Base-by-base conservation (phyloP, 345 rosid genomes). In the Populus alba region DNA sequence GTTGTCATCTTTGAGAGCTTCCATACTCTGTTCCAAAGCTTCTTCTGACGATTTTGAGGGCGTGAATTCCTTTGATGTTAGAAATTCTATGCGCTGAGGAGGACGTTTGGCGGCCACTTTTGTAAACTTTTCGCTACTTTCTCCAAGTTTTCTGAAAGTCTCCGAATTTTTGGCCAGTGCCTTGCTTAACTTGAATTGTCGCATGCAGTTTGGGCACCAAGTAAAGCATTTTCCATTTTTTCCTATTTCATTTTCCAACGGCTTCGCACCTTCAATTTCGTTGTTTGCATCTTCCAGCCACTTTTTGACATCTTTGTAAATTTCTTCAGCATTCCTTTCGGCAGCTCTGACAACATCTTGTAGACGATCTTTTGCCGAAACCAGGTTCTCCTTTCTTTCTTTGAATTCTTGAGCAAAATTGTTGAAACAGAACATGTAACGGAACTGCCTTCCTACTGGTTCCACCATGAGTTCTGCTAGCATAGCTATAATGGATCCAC, bases 381-480 rank as follows among this genome's bases (percentile, higher is more conserved):
- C 0, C 3, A 59, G 65, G 12, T 47, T 71, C 27, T 39, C 17
- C 18, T 23, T 4, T n/a, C 41, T 0, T 38, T 38, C 39, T 5
- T 38, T 38, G 39, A 38, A 38, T 38, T 38, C 39, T 38, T 38
- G 0, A 38, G 0, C 7, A 38, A 38, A 38, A 38, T 38, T 38
- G 39, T 38, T 6, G 39, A 38, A 38, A 38, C 39, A 38, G 8
- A 38, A 38, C 39, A 38, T 38, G 8, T 6, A 38, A 38, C 39
- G 8, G 39, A 38, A 38, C 8, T 6, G 39, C 39, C 39, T 38
- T 38, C 6, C 8, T 38, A 7, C 39, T 38, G 39, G 71, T 47
- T 67, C 71, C 66, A 75, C 66, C 78, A 67, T 49, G 35, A 45
- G n/a, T 33, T 35, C 27, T 45, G 20, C 35, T 1, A 76, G 49